Evolutionary conservation across 2,329 filamentous ascomycete genomes (phyloP).

Genomic region (Lachnellula arida): DNA sequence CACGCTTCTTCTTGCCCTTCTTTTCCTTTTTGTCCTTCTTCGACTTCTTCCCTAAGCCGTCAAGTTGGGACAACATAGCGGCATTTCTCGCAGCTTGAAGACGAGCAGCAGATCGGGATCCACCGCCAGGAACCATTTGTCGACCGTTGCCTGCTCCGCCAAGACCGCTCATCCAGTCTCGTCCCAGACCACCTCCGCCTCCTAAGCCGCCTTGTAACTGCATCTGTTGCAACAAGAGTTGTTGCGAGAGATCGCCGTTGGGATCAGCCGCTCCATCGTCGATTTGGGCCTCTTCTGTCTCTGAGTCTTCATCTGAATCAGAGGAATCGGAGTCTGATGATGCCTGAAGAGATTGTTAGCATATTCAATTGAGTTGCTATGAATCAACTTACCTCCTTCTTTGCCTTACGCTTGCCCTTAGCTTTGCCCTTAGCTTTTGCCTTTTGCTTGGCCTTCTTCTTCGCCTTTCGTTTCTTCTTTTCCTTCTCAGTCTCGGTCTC

Average conservation of each 20-base stretch:
- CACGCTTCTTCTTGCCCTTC: conserved; percentile 35
- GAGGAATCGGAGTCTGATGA: conserved; percentile 30
- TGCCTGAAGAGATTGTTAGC: conserved; percentile 19
- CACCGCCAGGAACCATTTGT: neutral
- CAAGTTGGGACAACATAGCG: conserved; percentile 20
- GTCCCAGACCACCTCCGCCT: conserved; percentile 10
- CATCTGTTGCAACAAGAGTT: conserved; percentile 24
- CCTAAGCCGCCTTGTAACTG: conserved; percentile 17
- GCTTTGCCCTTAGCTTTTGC: conserved; percentile 33
- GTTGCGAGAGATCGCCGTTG: conserved; percentile 19
- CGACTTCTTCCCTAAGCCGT: conserved; percentile 18
- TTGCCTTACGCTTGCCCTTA: conserved; percentile 38
- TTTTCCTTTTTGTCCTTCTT: conserved; percentile 39
- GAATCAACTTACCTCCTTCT: conserved; percentile 29
- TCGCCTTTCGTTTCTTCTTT: conserved; percentile 33
- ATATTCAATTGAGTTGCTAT: neutral
- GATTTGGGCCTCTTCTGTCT: conserved; percentile 10
- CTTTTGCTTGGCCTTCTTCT: conserved; percentile 33
- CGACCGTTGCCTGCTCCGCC: neutral
- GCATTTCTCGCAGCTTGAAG: conserved; percentile 22
- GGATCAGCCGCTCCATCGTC: conserved; percentile 14
- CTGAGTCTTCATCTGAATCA: conserved; percentile 30
- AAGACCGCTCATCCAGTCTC: conserved; percentile 5
- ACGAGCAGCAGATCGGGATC: conserved; percentile 13
- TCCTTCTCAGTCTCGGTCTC: conserved; percentile 32